A percentile compares a stretch with the other conserved stretches of the same genome.
phyloP scores from a whole-genome alignment of 2,329 filamentous ascomycete genomes.

The Chrysoporthe austroafricana region DNA sequence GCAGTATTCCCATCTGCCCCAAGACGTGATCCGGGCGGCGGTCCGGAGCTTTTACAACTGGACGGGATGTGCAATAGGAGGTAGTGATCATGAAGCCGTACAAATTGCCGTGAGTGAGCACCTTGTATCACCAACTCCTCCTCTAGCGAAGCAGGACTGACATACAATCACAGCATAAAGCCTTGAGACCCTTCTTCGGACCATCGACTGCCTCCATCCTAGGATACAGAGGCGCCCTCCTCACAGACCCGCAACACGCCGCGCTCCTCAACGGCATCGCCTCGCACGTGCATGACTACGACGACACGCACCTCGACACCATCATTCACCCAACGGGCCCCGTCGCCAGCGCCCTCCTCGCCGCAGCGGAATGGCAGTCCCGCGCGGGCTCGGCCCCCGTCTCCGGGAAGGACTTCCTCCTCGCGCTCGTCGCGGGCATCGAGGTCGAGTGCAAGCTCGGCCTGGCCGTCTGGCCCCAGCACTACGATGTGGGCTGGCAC shows the following conservation, averaged over 20 bases:
- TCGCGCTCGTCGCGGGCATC: conserved; percentile 54
- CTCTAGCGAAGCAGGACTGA: not conserved
- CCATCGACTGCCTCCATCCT: conserved; percentile 39
- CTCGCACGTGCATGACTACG: conserved; percentile 60
- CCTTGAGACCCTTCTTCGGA: conserved; percentile 36
- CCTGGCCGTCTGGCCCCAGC: conserved; percentile 54
- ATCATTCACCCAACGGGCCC: conserved; percentile 60
- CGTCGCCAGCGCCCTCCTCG: conserved; percentile 53
- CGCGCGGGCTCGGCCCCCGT: conserved; percentile 32
- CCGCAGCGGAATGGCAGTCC: conserved; percentile 47
- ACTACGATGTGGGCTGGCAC: conserved; percentile 61
- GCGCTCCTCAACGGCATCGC: conserved; percentile 59
- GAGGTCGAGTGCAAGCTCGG: conserved; percentile 58
- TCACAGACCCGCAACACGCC: conserved; percentile 51
- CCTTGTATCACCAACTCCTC: conserved; percentile 7
- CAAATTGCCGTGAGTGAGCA: conserved; percentile 36
- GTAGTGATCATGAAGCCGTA: conserved; percentile 50
- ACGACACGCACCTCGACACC: conserved; percentile 59
- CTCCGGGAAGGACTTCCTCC: conserved; percentile 52
- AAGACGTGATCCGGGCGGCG: conserved; percentile 47
- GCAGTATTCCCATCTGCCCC: conserved; percentile 44
- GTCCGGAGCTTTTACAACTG: conserved; percentile 57
- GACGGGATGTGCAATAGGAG: conserved; percentile 56
- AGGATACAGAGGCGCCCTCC: conserved; percentile 36
- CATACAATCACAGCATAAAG: conserved; percentile 13